Evolutionary conservation across 257 asterid species (phyloP).

Genomic region (Nicotiana tabacum): DNA sequence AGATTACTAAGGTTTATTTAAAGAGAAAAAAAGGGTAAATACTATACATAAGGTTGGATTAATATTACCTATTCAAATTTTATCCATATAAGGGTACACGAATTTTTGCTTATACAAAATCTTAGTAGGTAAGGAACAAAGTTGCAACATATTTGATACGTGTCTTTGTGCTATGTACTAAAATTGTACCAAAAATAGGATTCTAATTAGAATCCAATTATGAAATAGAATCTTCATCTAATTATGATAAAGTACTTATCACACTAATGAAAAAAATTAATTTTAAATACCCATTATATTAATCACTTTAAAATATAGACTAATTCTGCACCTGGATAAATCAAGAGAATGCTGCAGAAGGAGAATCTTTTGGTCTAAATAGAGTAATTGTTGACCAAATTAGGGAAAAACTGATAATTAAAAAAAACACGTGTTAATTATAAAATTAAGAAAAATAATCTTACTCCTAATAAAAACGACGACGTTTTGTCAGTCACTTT

Average conservation of each 20-base stretch:
- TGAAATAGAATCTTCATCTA: conserved; percentile 7
- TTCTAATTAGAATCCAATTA: conserved; percentile 21
- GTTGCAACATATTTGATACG: conserved; percentile 6
- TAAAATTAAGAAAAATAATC: neutral
- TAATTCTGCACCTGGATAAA: neutral
- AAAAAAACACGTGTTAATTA: conserved; percentile 15
- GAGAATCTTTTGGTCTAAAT: conserved; percentile 1
- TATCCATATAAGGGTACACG: conserved; percentile 7
- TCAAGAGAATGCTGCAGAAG: neutral
- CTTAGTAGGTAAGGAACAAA: conserved; percentile 6
- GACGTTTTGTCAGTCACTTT: conserved; percentile 10
- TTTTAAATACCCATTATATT: neutral
- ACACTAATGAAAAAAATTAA: neutral
- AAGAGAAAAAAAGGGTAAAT: neutral
- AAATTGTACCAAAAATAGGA: conserved; percentile 22
- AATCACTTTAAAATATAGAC: neutral
- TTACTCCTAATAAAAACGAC: conserved; percentile 19
- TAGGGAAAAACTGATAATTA: neutral
- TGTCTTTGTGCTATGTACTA: neutral
- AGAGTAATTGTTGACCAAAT: conserved; percentile 11
- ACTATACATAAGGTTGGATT: neutral
- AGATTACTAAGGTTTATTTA: neutral
- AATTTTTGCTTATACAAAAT: neutral
- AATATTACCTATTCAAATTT: conserved; percentile 5
- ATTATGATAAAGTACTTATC: neutral